phyloP scores from a whole-genome alignment of 1,284 basidiomycete genomes.

The Heterobasidion occidentale region DNA sequence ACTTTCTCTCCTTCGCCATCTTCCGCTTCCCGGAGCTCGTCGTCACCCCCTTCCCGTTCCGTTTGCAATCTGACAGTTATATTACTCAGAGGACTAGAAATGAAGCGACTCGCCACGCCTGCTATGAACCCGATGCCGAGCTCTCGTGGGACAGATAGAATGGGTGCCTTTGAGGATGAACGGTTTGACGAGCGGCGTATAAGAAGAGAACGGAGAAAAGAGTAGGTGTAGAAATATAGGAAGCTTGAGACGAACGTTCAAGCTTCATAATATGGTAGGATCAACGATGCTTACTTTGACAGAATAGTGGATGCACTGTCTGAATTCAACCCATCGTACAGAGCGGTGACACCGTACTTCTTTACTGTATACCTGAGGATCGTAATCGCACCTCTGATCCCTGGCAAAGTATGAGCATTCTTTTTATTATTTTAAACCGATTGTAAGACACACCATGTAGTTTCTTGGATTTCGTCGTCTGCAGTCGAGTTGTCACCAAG shows the following conservation, averaged over 20 bases:
- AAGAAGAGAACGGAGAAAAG: constrained; percentile 21
- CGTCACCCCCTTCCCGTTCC: constrained; percentile 20
- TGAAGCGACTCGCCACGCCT: constrained; percentile 43
- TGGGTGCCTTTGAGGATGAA: constrained; percentile 8
- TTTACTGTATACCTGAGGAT: constrained; percentile 29
- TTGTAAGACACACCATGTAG: constrained; percentile 10
- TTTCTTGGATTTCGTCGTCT: constrained; percentile 17
- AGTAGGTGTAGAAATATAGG: constrained; percentile 28
- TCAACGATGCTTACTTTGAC: constrained; percentile 35
- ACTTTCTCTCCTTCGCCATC: background rate
- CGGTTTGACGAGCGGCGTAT: constrained; percentile 10
- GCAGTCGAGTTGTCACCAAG: constrained; percentile 38
- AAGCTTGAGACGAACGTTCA: constrained; percentile 25
- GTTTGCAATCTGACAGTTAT: constrained; percentile 43
- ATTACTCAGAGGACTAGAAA: constrained; percentile 45
- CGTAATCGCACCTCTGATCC: constrained; percentile 24
- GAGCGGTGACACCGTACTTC: constrained; percentile 31
- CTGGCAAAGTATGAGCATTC: constrained; percentile 13
- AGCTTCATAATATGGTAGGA: background rate
- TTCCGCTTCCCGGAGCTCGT: constrained; percentile 10
- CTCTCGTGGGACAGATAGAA: constrained; percentile 32
- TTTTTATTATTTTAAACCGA: constrained; percentile 8
- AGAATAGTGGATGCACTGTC: constrained; percentile 46
- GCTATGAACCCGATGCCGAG: constrained; percentile 43
- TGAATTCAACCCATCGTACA: constrained; percentile 41